Conservation (phyloP, 148 eudicot species). For the Vaccinium vitisidaea region DNA sequence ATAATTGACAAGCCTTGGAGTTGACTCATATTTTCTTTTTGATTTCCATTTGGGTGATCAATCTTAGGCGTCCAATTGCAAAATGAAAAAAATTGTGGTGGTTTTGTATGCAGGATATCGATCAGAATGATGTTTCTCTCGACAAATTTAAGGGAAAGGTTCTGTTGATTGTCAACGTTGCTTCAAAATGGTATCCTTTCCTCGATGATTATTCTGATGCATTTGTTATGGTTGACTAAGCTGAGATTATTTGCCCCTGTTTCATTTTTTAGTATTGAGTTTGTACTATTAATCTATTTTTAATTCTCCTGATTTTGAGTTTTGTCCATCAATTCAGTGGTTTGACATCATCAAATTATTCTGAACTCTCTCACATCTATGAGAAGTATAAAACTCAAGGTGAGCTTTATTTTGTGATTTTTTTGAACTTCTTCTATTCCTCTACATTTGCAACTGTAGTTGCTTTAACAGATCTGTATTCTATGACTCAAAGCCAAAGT, state of each 20-base stretch:
- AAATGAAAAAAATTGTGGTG: conserved; percentile 3
- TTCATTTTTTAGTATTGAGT: neutral
- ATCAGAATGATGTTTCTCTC: conserved; percentile 69
- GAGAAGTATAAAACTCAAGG: conserved; percentile 90
- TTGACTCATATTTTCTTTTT: neutral
- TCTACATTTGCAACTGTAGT: neutral
- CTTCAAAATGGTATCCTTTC: conserved; percentile 70
- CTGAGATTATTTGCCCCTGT: neutral
- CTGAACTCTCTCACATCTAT: conserved; percentile 77
- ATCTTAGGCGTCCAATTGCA: neutral
- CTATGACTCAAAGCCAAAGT: neutral
- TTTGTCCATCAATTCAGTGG: conserved; percentile 53
- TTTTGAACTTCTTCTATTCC: neutral
- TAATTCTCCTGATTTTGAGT: neutral
- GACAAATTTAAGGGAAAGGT: conserved; percentile 79
- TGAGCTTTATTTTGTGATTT: conserved; percentile 20
- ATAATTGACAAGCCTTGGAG: neutral
- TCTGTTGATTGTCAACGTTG: conserved; percentile 86
- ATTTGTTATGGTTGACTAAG: neutral
- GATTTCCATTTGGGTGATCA: neutral
- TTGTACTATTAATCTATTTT: neutral
- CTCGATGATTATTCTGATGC: neutral
- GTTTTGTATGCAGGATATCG: conserved; percentile 66
- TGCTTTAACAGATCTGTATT: neutral
- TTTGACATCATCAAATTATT: conserved; percentile 80